Evolutionary conservation across 805 yeast genomes (phyloP).

Genomic region (Candida maesae): DNA sequence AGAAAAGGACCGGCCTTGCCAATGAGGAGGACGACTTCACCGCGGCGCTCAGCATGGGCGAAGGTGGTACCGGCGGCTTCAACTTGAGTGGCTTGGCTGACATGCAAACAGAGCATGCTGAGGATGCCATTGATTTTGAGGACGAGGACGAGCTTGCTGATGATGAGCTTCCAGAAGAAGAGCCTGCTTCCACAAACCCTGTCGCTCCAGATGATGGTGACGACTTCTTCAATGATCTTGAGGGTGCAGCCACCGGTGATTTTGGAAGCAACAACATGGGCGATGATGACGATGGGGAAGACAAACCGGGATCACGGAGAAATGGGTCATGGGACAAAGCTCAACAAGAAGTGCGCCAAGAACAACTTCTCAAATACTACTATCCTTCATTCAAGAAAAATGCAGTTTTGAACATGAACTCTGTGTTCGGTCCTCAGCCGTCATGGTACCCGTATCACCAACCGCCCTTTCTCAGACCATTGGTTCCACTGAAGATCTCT

Average conservation of each 20-base stretch:
- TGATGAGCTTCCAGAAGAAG: constrained; percentile 53
- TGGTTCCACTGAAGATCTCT: constrained; percentile 54
- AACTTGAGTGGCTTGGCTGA: constrained; percentile 21
- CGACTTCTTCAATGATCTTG: constrained; percentile 37
- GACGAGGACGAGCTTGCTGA: constrained; percentile 95
- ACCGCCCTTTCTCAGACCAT: constrained; percentile 26
- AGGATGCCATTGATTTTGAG: constrained; percentile 89
- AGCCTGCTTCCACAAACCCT: constrained; percentile 4
- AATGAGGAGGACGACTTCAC: constrained; percentile 37
- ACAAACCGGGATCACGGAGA: neutral
- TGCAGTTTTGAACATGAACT: constrained; percentile 58
- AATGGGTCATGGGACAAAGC: too few relatives aligned
- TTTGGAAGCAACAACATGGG: neutral
- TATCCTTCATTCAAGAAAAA: constrained; percentile 62
- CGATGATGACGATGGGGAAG: constrained; percentile 4
- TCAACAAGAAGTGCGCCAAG: constrained; percentile 21
- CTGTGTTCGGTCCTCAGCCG: constrained; percentile 62
- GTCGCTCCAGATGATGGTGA: constrained; percentile 27
- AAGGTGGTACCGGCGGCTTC: constrained; percentile 23
- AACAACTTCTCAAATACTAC: constrained; percentile 39
- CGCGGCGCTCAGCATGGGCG: constrained; percentile 35
- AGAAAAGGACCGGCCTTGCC: constrained; percentile 22
- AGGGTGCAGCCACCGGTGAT: constrained; percentile 30
- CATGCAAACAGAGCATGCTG: constrained; percentile 62
- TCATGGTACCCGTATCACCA: constrained; percentile 50